phyloP scores from a whole-genome alignment of 768 basidiomycete species.

The Daedaleopsis nitida region DNA sequence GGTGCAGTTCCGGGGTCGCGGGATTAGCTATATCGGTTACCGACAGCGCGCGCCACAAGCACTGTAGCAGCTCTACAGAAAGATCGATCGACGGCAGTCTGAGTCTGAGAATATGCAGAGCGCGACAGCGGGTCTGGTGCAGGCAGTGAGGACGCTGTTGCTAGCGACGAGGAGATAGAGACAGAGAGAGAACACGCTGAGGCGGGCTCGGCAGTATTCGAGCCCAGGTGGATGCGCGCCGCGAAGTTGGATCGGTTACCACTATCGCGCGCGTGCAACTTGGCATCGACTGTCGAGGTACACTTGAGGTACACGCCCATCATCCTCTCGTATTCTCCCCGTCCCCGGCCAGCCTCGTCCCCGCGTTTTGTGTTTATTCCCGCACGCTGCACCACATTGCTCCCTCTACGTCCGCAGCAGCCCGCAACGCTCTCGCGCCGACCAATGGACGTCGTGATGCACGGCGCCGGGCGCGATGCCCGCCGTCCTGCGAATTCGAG shows the following conservation, averaged over 20 bases:
- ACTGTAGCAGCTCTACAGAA: slow-evolving; percentile 11
- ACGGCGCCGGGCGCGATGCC: no score
- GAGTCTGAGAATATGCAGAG: neutral
- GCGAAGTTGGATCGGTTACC: neutral
- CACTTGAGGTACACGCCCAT: no score
- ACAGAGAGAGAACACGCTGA: neutral
- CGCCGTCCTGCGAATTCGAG: no score
- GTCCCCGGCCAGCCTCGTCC: neutral
- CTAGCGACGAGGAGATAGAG: neutral
- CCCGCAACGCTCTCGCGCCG: no score
- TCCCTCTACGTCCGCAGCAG: no score
- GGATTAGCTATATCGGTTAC: slow-evolving; percentile 22
- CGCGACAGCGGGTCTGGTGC: neutral
- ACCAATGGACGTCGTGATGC: no score
- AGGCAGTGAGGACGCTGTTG: neutral
- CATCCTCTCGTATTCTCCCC: neutral
- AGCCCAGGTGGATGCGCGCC: neutral
- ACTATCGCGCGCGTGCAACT: neutral
- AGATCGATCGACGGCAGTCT: slow-evolving; percentile 12
- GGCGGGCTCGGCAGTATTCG: neutral
- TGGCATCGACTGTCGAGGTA: neutral
- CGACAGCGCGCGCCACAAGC: slow-evolving; percentile 15
- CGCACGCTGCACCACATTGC: neutral
- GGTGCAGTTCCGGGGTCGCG: slow-evolving; percentile 14
- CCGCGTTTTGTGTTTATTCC: neutral